Percentiles rank a stretch among this genome's conserved stretches.
These are phyloP conservation scores for Caloboletus firmus DNA, from an alignment of 1,284 basidiomycete species.

Conservation along the genomic window DNA sequence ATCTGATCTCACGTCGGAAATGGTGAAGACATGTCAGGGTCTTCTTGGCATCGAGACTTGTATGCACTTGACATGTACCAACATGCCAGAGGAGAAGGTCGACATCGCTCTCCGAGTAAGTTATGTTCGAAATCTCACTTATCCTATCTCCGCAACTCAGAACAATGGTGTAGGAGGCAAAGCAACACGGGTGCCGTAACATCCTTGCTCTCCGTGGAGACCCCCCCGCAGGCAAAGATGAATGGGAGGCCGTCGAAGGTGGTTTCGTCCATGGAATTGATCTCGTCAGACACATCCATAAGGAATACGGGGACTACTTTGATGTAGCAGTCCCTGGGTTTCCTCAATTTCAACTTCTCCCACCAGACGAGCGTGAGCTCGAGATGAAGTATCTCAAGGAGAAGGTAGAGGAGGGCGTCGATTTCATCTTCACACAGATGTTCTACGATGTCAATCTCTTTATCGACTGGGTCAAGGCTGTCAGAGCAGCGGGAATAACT, in stretches of 20 bases:
- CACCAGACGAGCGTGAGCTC: slow-evolving; percentile 71
- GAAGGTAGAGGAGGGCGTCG: slow-evolving; percentile 84
- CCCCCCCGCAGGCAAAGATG: slow-evolving; percentile 83
- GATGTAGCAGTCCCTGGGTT: slow-evolving; percentile 93
- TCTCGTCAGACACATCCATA: slow-evolving; percentile 84
- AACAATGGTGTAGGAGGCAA: slow-evolving; percentile 72
- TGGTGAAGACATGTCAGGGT: slow-evolving; percentile 94
- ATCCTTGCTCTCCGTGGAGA: slow-evolving; percentile 95
- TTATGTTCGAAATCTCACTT: slow-evolving; percentile 21
- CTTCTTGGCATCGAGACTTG: slow-evolving; percentile 94
- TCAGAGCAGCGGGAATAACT: slow-evolving; percentile 85
- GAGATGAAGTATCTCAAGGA: slow-evolving; percentile 88
- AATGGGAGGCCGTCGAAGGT: slow-evolving; percentile 88
- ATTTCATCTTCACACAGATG: slow-evolving; percentile 95
- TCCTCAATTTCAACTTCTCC: slow-evolving; percentile 70
- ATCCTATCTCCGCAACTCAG: slow-evolving; percentile 11
- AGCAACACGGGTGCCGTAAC: slow-evolving; percentile 89
- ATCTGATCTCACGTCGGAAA: slow-evolving; percentile 88
- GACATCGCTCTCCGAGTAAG: slow-evolving; percentile 83
- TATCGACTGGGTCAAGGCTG: slow-evolving; percentile 80
- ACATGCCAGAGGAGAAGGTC: slow-evolving; percentile 94
- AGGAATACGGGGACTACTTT: slow-evolving; percentile 85
- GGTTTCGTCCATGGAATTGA: slow-evolving; percentile 90
- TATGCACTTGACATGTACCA: slow-evolving; percentile 98
- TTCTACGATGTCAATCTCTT: slow-evolving; percentile 91